These are phyloP conservation scores for Fusarium protoensiforme DNA, from an alignment of 2,329 filamentous ascomycete genomes.

Conservation along the genomic window DNA sequence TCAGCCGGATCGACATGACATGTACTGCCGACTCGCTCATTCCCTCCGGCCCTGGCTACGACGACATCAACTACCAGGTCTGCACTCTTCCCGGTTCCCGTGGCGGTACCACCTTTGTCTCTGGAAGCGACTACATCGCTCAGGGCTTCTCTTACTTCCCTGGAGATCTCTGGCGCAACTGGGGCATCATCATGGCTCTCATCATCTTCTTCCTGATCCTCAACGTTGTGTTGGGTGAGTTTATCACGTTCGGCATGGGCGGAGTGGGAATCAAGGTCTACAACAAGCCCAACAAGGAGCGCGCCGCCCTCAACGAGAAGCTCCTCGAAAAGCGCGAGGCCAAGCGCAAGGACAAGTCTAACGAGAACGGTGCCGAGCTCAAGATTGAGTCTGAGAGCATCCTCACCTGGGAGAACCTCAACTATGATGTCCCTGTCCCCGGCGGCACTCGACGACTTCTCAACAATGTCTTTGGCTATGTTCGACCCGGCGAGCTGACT, in stretches of 20 bases:
- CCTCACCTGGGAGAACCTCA: conserved; percentile 89
- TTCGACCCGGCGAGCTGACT: conserved; percentile 80
- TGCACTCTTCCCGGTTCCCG: conserved; percentile 82
- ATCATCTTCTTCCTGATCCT: conserved; percentile 80
- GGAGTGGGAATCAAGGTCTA: conserved; percentile 86
- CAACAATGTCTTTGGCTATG: conserved; percentile 71
- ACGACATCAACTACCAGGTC: conserved; percentile 78
- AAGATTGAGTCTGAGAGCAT: conserved; percentile 71
- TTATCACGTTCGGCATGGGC: conserved; percentile 80
- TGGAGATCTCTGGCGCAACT: conserved; percentile 82
- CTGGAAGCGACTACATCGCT: conserved; percentile 76
- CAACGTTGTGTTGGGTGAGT: conserved; percentile 83
- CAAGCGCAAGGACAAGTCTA: conserved; percentile 59
- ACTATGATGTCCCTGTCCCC: conserved; percentile 76
- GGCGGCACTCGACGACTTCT: conserved; percentile 67
- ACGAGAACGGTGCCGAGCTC: conserved; percentile 61
- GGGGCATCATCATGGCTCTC: conserved; percentile 81
- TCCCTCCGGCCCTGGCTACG: conserved; percentile 76
- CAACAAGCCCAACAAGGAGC: conserved; percentile 75
- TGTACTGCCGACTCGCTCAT: conserved; percentile 77
- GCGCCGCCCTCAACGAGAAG: conserved; percentile 72
- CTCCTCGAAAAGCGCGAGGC: conserved; percentile 69
- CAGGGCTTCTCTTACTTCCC: conserved; percentile 74
- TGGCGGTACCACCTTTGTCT: conserved; percentile 71
- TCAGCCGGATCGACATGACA: conserved; percentile 73